Conservation (phyloP, 2,329 filamentous ascomycete genomes). For the Fusarium devonianum region DNA sequence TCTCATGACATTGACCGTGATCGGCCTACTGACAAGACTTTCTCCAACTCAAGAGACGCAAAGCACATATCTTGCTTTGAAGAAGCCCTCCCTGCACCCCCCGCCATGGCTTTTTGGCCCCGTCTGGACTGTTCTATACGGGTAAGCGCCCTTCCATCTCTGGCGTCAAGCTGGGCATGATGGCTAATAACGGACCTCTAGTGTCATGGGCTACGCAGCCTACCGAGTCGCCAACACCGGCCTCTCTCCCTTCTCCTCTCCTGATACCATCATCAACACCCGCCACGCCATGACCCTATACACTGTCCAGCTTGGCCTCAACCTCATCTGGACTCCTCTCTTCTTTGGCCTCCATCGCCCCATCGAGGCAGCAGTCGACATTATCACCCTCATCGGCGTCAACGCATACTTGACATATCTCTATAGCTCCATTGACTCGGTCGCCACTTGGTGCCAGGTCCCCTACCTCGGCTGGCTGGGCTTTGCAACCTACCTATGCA, state of each 20-base stretch:
- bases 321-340: conserved; percentile 89
- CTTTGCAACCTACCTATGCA: conserved; percentile 86
- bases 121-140: conserved; percentile 72
- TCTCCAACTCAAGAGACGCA: conserved; percentile 57
- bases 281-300: conserved; percentile 80
- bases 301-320: conserved; percentile 83
- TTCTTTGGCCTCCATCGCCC: conserved; percentile 85
- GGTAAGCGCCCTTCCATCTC: conserved; percentile 43
- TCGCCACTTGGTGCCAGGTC: conserved; percentile 75
- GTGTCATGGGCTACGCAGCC: conserved; percentile 86
- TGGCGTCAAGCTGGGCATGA: neutral
- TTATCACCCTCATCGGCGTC: conserved; percentile 73
- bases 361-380: conserved; percentile 76
- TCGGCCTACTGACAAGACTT: neutral
- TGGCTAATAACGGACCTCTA: conserved; percentile 23
- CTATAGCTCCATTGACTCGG: conserved; percentile 77
- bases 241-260: conserved; percentile 62
- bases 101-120: conserved; percentile 69
- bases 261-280: conserved; percentile 63
- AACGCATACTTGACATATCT: conserved; percentile 77
- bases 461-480: conserved; percentile 88
- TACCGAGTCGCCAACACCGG: conserved; percentile 76
- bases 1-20: conserved; percentile 5
- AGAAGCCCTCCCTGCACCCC: conserved; percentile 70
- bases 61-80: conserved; percentile 69